Evolutionary conservation across 257 asterid genomes (phyloP), one percentile per base, ranked within the genome.

Genomic region (Nicotiana paniculata): DNA sequence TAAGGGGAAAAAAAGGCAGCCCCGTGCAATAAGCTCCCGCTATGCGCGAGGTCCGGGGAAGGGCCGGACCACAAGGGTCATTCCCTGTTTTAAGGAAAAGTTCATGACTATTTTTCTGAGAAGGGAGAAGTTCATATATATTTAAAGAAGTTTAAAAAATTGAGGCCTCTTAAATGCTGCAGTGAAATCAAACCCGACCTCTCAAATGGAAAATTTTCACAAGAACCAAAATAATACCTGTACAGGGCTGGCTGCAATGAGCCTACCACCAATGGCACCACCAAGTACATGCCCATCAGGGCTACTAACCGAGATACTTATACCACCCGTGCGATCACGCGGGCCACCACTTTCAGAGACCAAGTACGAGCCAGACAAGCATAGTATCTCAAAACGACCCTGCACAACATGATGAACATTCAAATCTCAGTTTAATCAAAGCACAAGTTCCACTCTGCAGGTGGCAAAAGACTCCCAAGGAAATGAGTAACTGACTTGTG

Each of bases 221-320:
- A 28, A 5, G 13, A 43, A 68, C 13, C 21, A 15, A 48, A 9
- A 61, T 37, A 4, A 59, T 90, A 93, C 97, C 96, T 91, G 96
- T 79, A 91, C 93, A 11, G 95, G 84, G 77, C 81, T 89, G 77
- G 93, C 90, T 5, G 97, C 97, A 53, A 84, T 69, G 81, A 93
- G 97, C 77, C 80, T 90, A 82, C 97, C 97, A 5, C 97, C 95
- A 43, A 92, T 83, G 16, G 97, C 97, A 51, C 97, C 97, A 32
- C 97, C 95, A 4, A 90, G 74, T 32, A 92, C 88, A 57, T 90
- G 95, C 24, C 97, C 95, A 67, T 91, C 94, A 5, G 95, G 93
- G 66, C 92, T 89, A 83, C 94, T 85, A 80, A 92, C 89, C 1
- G 95, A 92, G 84, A 92, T 87, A 85, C 95, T 92, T 81, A 92